Evolutionary conservation across 2,329 filamentous ascomycete genomes (phyloP), one percentile per base, ranked within the genome.

Genomic region (Sporothrix inflata): DNA sequence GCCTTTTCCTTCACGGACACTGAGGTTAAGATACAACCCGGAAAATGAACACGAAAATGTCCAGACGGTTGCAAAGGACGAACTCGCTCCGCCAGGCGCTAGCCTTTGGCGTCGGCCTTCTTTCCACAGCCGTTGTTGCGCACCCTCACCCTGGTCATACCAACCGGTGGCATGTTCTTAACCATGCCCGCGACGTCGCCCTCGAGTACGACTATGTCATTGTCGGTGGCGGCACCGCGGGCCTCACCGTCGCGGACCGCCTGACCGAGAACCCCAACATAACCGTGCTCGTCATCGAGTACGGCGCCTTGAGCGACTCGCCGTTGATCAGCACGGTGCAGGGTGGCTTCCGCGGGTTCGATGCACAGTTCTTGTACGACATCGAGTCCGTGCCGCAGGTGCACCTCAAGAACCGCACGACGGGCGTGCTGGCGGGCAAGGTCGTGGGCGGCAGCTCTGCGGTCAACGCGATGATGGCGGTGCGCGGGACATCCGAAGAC

Each of bases 381-480:
- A 77, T 79, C 51, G 71, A 69, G 66, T 79, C 79, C 0, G 77
- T 78, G n/a, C 79, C 78, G 0, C 78, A 80, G 47, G 70, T 63
- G 4, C 74, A 77, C 68, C 74, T 79, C 19, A 65, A 72, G 30
- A 77, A 77, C 75, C 74, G 75, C n/a, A 76, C 74, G 9, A 75
- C 75, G 1, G 53, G 67, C 0, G 78, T 78, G 0, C 57, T 76
- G 9, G 73, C 76, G 5, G 78, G 77, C 0, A 78, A 77, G 49
- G 77, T 79, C 0, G 76, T 84, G 0, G 82, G 82, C 24, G 82
- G 82, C 9, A 79, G 79, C 1, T 82, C 80, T 0, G 79, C 80
- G 9, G 77, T 81, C 7, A 82, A 82, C 72, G 81, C 79, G 21
- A 76, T 82, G 77, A 78, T 81, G 21, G 78, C 79, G 5, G 77